Base-by-base conservation (phyloP, 2,329 filamentous ascomycete genomes). In the Trichophyton rubrum region DNA sequence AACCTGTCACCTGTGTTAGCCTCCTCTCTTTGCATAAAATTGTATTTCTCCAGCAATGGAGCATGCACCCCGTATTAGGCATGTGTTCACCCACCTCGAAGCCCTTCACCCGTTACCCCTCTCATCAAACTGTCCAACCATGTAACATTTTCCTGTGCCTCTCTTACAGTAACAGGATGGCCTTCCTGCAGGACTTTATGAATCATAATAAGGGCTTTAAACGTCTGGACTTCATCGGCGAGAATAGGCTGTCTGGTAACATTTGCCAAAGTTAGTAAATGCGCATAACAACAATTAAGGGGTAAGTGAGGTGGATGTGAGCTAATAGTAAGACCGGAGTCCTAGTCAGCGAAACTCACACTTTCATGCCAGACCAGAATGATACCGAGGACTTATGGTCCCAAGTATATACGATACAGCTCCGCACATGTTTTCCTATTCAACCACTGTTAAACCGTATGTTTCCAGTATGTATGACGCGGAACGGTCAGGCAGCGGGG, bases 321-420 rank as follows among this genome's bases (percentile, higher is more conserved):
- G 13, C 13, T n/a, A 7, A 3, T 35, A 55, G 51, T 35, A 17
- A 55, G 40, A n/a, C 40, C n/a, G n/a, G 6, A 43, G 40, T 3
- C 30, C 27, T 7, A 33, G 27, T 7, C 8, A n/a, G 3, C 56
- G 11, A 13, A 59, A 81, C 87, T 67, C 82, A 95, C 87, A 97
- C 91, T 84, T 99, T 99, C 82, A 99, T 95, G 72, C 91, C 92
- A 61, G 89, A 85, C 93, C 93, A 99, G 75, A 99, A 99, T 71
- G 91, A 89, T 72, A 85, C 82, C 47, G 91, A 95, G 66, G 88
- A 95, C 78, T 95, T 95, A 79, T 99, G 90, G 76, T 99, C 93
- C 93, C 93, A 99, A 62, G 92, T 97, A 75, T 97, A 97, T 53
- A 99, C 92, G 69, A 99, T 99, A 72, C 90, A 95, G 74, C 88